These are phyloP conservation scores for Paraurostyla sp. DNA, from an alignment of 73 alveolate species.

Conservation along the genomic window DNA sequence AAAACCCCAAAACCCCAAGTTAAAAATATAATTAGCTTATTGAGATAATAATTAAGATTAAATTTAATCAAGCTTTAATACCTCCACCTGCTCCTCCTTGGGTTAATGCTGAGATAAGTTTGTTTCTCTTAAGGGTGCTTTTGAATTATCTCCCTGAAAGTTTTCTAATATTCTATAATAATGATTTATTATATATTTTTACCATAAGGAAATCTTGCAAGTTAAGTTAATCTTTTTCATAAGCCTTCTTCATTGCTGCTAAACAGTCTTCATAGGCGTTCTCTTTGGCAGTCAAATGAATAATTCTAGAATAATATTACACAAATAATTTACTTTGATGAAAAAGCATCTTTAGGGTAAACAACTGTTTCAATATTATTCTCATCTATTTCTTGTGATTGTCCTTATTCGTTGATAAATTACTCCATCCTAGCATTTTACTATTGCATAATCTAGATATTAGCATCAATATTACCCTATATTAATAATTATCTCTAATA, in stretches of 20 bases:
- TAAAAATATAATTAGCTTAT: no score
- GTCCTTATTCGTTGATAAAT: slow-evolving; percentile 5
- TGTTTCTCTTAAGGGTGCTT: slow-evolving; percentile 20
- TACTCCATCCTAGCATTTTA: background rate
- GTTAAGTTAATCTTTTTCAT: slow-evolving; percentile 29
- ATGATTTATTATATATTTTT: background rate
- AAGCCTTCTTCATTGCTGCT: slow-evolving; percentile 42
- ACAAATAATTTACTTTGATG: slow-evolving; percentile 7
- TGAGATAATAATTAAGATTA: no score
- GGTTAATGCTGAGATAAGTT: slow-evolving; percentile 24
- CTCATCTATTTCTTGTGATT: slow-evolving; percentile 34
- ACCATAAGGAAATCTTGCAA: slow-evolving; percentile 33
- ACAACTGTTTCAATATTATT: background rate
- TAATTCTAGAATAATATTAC: background rate
- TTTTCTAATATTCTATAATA: slow-evolving; percentile 27
- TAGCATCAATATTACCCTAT: slow-evolving; percentile 16
- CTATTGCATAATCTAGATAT: background rate
- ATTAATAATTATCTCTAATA: background rate
- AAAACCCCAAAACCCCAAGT: no score
- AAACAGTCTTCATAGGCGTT: slow-evolving; percentile 51
- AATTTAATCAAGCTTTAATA: no score
- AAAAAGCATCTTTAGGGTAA: slow-evolving; percentile 47
- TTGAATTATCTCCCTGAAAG: slow-evolving; percentile 36
- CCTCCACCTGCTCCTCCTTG: no score
- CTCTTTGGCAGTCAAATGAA: slow-evolving; percentile 43